Base-by-base conservation (phyloP, 352 stramenopile genomes). In the Discostella stelligera region DNA sequence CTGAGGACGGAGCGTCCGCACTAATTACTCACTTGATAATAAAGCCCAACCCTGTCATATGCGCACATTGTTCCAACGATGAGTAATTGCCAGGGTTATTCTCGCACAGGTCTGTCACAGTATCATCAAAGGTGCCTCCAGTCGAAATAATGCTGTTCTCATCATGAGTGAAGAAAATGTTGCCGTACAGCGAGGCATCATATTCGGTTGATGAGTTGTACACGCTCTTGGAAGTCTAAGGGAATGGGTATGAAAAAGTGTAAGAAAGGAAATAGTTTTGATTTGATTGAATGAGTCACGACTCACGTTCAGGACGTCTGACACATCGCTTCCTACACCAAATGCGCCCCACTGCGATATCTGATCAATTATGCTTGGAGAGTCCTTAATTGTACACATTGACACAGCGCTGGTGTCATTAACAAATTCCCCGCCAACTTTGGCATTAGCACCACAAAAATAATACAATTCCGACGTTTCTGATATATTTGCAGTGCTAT, bases 121-220 rank as follows among this genome's bases (percentile, higher is more conserved):
- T 58, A 46, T 82, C 50, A 58, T 82, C 59, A 70, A 71, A 85
- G 3, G 27, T 55, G 16, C n/a, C 53, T 50, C 50, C 63, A 64
- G 58, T 60, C 13, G 67, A 41, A 18, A 68, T 74, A 16, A 66
- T 59, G 58, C 84, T 90, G 14, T 44, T 63, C 7, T 60, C 25
- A 27, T 91, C 83, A 50, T 89, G 83, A 16, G 72, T 84, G 41
- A 86, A 90, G 64, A 80, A 90, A 61, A 92, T 76, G 13, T 71
- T 83, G 0, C 83, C 87, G 69, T 90, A 92, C 44, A 89, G 66
- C 21, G 73, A 78, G 13, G 83, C 84, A 54, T 68, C 30, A 66
- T 78, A 83, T 1, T 75, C 16, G 21, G 67, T 59, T 2, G 75
- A 74, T 27, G 69, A 74, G 55, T 77, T 62, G n/a, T 72, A 74